phyloP scores from a whole-genome alignment of 495 filamentous ascomycete genomes.

The Beverwykella pulmonaria region DNA sequence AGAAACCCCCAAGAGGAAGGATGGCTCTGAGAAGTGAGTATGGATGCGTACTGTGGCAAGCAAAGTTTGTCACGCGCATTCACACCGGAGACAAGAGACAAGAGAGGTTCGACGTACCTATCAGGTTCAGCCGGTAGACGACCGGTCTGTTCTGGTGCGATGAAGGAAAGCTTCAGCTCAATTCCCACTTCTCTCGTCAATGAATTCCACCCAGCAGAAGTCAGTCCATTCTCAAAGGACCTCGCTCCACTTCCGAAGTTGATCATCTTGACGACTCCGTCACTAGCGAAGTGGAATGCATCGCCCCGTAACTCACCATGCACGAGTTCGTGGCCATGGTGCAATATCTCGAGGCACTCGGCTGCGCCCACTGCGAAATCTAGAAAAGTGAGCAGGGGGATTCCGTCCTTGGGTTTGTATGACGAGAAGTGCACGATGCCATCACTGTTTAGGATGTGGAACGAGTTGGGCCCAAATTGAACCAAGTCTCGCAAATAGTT shows the following conservation, averaged over 20 bases:
- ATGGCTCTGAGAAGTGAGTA: too few species aligned
- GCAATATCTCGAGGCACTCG: slow-evolving; percentile 81
- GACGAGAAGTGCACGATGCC: slow-evolving; percentile 36
- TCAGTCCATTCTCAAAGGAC: slow-evolving; percentile 85
- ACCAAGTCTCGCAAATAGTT: slow-evolving; percentile 72
- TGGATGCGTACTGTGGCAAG: not conserved
- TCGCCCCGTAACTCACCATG: slow-evolving; percentile 88
- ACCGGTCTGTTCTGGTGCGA: slow-evolving; percentile 90
- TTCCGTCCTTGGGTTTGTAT: slow-evolving; percentile 51
- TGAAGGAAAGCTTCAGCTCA: slow-evolving; percentile 81
- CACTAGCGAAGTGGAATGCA: slow-evolving; percentile 81
- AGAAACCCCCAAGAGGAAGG: too few species aligned
- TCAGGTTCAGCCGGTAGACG: slow-evolving; percentile 88
- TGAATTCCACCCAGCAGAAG: slow-evolving; percentile 79
- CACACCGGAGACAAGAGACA: not conserved
- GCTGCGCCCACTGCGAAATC: slow-evolving; percentile 87
- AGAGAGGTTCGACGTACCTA: slow-evolving; percentile 40
- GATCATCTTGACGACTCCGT: slow-evolving; percentile 71
- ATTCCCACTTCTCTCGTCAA: slow-evolving; percentile 77
- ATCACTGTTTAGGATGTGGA: slow-evolving; percentile 34
- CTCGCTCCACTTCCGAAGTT: slow-evolving; percentile 82
- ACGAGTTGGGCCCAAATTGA: slow-evolving; percentile 73
- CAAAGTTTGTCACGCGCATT: not conserved
- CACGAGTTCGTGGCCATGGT: slow-evolving; percentile 78
- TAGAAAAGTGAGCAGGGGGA: slow-evolving; percentile 73